Evolutionary conservation across 176 grass and related monocot species (phyloP), one percentile per base, ranked within the genome.

Genomic region (Eleusine coracana): DNA sequence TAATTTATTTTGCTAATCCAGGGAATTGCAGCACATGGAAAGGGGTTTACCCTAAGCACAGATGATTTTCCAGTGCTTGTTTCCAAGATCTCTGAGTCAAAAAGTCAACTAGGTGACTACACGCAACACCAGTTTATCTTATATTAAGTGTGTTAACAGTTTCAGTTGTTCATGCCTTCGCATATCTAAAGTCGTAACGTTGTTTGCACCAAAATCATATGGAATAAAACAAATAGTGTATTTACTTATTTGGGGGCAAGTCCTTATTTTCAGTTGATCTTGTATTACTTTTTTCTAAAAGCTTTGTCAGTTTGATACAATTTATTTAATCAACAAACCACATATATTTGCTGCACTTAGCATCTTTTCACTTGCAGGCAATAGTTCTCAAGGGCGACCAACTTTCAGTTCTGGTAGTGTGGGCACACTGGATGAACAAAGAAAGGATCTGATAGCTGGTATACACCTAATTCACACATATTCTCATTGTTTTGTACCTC

Each of bases 1-100:
- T 79, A 46, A 40, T 36, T 37, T 42, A 42, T 62, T 68, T 78
- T 27, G 21, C 39, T 28, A 56, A 79, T 88, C 34, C 70, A 93
- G 94, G 87, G 73, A 7, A 5, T 54, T 21, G n/a, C 88, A 80
- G 80, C 82, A 49, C 81, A 77, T 21, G 62, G 68, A 79, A 87
- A 83, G 37, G 85, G 87, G 29, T 97, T 94, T 75, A 89, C 80
- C 78, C 83, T 89, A 58, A 90, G 80, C 66, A 68, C 89, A 27
- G 81, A 89, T 68, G 90, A 94, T 82, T 97, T 97, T 71, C 90
- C 90, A 83, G 76, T 82, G 83, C 90, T 97, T 77, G 94, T 84
- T 54, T 73, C 94, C 63, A 94, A 88, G 67, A 85, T 74, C 82
- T 70, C 85, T 34, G 87, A 90, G 18, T 42, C 78, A 55, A 46